Evolutionary conservation across 1,139 yeast species (phyloP).

Genomic region (Diutina siamensis): DNA sequence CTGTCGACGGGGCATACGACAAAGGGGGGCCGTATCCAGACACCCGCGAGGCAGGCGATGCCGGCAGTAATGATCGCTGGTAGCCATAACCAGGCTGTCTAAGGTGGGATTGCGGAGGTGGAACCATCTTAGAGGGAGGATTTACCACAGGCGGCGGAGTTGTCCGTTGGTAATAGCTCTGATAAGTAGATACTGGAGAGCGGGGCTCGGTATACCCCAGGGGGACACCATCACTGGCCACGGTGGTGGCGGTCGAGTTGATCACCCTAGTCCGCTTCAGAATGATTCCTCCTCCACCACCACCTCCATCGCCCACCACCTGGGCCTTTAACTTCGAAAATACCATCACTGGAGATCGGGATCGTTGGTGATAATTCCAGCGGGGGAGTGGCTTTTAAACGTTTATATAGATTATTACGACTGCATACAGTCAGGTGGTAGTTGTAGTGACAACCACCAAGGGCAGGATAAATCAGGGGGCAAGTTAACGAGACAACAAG

Average conservation of each 20-base stretch:
- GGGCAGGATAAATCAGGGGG: no score
- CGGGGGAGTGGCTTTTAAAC: neutral
- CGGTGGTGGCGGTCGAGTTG: neutral
- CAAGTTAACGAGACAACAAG: no score
- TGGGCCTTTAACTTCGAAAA: neutral
- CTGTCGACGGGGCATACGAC: no score
- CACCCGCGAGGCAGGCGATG: no score
- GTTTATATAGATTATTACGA: neutral
- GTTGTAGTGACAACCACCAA: neutral
- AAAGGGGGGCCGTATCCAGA: no score
- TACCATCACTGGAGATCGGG: neutral
- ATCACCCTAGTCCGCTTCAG: constrained; percentile 1
- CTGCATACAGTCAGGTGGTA: neutral
- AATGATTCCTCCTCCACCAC: neutral
- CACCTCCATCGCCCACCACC: neutral
- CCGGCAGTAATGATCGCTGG: no score
- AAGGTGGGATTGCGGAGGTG: no score
- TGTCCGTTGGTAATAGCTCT: neutral
- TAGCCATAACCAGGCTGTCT: no score
- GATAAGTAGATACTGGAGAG: neutral
- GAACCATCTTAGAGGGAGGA: no score
- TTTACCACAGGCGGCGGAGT: no score
- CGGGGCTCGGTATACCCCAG: no score
- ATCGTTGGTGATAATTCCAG: no score
- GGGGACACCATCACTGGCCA: neutral